phyloP scores from a whole-genome alignment of 1,284 basidiomycete genomes.

The Meripilus lineatus region DNA sequence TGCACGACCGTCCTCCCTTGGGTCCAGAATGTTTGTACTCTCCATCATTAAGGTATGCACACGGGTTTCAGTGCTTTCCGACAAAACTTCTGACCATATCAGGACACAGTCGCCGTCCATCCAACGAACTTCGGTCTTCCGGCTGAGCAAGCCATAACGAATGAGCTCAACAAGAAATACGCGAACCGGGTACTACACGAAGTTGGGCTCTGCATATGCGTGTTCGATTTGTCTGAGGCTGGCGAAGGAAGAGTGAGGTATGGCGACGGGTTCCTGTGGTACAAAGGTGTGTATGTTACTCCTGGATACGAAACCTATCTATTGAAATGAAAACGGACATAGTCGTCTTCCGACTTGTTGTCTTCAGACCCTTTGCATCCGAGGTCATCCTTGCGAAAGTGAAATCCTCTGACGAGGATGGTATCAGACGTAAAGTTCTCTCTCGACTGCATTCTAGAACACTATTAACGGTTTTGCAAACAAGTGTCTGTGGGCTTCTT shows the following conservation, averaged over 20 bases:
- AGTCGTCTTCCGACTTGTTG: slow-evolving; percentile 89
- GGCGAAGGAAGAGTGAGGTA: slow-evolving; percentile 92
- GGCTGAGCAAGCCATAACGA: slow-evolving; percentile 66
- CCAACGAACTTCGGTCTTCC: slow-evolving; percentile 72
- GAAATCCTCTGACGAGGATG: slow-evolving; percentile 77
- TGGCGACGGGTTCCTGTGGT: slow-evolving; percentile 93
- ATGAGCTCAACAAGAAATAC: slow-evolving; percentile 89
- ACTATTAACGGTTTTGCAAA: slow-evolving; percentile 6
- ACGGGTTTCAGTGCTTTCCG: too few relatives aligned
- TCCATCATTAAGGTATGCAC: too few relatives aligned
- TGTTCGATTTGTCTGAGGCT: slow-evolving; percentile 83
- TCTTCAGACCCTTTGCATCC: slow-evolving; percentile 89
- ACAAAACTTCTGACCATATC: too few relatives aligned
- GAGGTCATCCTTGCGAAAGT: slow-evolving; percentile 91
- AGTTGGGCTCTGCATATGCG: slow-evolving; percentile 85
- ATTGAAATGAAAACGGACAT: slow-evolving; percentile 1
- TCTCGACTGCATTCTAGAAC: background rate
- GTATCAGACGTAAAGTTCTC: slow-evolving; percentile 66
- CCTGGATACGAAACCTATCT: background rate
- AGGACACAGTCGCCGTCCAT: slow-evolving; percentile 79
- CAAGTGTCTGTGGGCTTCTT: slow-evolving; percentile 90
- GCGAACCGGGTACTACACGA: slow-evolving; percentile 91
- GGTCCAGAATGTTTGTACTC: too few relatives aligned
- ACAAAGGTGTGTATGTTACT: slow-evolving; percentile 63
- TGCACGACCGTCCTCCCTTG: too few relatives aligned